Base-by-base conservation (phyloP, 306 rosid species). In the Crataegus laevigata region DNA sequence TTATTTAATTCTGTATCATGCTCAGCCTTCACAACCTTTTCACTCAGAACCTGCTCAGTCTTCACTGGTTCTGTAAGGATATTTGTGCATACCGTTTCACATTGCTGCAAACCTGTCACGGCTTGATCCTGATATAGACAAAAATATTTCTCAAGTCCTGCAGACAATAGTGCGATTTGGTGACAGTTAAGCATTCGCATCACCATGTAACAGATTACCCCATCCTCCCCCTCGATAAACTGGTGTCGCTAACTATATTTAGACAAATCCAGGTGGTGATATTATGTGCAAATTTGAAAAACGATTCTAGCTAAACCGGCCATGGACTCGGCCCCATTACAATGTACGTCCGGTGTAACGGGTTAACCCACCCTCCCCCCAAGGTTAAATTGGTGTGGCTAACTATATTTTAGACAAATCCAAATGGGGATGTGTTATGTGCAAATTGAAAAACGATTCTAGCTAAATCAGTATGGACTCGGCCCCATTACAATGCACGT, bases 91-190 rank as follows among this genome's bases (percentile, higher is more conserved):
- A 67, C 66, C 71, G 83, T 78, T 75, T 82, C 87, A 68, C 76
- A 77, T 75, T 66, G 84, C 71, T 22, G 80, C 76, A 76, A 83
- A 80, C 77, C 76, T 77, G 32, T 58, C 75, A 72, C 81, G 50
- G 75, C 88, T 79, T 80, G 81, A 38, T 84, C 97, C 98, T 96
- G 98, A 84, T 85, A 89, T 62, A 88, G 83, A 86, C 82, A 84
- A 82, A 84, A 84, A 54, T 68, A 82, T 50, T 72, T 83, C 81
- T 81, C 87, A 87, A 90, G 77, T 77, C 91, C 91, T 66, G 84
- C 90, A 83, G 83, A 84, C 76, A 82, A 85, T 85, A 68, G 71
- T 83, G 68, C 36, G 68, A 80, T 81, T 75, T 69, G 82, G 80
- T 85, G 80, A 84, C 79, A 34, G 40, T 34, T 34, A 34, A 34